Conservation (phyloP, 768 basidiomycete species). For the Kondoa subrosea region DNA sequence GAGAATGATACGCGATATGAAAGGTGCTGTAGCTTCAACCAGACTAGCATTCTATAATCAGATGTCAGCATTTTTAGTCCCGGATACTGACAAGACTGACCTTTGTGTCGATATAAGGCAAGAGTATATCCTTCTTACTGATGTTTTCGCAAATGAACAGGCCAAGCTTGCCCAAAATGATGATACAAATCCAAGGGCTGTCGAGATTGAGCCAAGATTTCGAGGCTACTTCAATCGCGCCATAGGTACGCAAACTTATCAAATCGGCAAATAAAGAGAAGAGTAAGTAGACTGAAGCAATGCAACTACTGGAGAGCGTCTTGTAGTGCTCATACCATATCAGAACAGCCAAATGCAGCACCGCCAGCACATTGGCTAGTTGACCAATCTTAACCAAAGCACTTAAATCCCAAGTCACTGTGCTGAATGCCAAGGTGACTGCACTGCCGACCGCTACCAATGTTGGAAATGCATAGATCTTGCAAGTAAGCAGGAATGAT, state of each 20-base stretch:
- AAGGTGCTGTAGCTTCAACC: not conserved
- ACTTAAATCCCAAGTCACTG: not conserved
- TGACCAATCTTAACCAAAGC: not conserved
- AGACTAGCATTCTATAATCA: not conserved
- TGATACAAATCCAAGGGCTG: not conserved
- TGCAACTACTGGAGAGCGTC: not conserved
- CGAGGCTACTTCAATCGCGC: not conserved
- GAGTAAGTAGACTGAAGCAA: not conserved
- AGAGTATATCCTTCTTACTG: not conserved
- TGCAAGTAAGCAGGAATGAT: not conserved
- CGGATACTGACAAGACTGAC: not conserved
- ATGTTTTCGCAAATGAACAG: not conserved
- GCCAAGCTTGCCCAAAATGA: not conserved
- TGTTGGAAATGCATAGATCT: not conserved
- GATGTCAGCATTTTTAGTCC: not conserved
- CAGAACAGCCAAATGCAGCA: not conserved
- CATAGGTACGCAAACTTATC: not conserved
- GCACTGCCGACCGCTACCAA: not conserved
- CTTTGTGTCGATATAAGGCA: not conserved
- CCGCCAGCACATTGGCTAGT: not conserved
- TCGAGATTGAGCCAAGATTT: not conserved
- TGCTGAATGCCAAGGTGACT: not conserved
- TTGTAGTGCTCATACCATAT: not conserved
- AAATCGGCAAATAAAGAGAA: not conserved
- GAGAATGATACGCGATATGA: not conserved